Percentiles rank a stretch among this genome's conserved stretches.
Evolutionary conservation across 2,329 filamentous ascomycete species (phyloP).

Genomic region (Arthrobotrys musiformis): DNA sequence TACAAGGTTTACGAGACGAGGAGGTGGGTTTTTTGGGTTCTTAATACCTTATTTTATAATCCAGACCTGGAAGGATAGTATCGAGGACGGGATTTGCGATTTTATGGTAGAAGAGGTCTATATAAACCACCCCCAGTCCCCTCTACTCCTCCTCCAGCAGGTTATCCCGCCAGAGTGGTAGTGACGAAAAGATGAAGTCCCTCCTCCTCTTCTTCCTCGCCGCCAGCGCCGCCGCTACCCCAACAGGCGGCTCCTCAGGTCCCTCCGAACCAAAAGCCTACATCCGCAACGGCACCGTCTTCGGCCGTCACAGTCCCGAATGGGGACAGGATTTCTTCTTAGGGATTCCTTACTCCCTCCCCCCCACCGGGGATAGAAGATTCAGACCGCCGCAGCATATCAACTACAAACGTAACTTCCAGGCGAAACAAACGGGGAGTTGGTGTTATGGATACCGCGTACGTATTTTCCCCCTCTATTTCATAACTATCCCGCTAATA

Average conservation of each 20-base stretch:
- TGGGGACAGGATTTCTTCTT: conserved; percentile 68
- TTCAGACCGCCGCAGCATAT: conserved; percentile 62
- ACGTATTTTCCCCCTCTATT: conserved; percentile 38
- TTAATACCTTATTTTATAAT: neutral
- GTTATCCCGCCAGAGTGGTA: too few relatives aligned
- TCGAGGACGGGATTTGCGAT: too few relatives aligned
- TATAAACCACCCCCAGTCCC: too few relatives aligned
- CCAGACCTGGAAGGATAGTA: too few relatives aligned
- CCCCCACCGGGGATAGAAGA: conserved; percentile 68
- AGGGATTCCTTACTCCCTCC: conserved; percentile 69
- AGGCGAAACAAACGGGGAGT: conserved; percentile 59
- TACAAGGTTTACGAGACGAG: neutral
- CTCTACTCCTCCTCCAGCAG: too few relatives aligned
- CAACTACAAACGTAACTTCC: conserved; percentile 56
- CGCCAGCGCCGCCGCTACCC: too few relatives aligned
- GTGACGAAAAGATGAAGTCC: neutral
- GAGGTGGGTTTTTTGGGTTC: neutral
- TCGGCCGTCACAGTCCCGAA: conserved; percentile 62
- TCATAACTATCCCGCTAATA: conserved; percentile 4
- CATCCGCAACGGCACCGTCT: conserved; percentile 66
- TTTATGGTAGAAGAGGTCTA: too few relatives aligned
- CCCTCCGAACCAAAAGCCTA: conserved; percentile 60
- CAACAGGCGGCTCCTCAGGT: too few relatives aligned
- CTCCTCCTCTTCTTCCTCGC: too few relatives aligned
- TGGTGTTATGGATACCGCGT: conserved; percentile 60